Percentiles rank a stretch among this genome's conserved stretches.
These are phyloP conservation scores for Chenopodium quinoa DNA, from an alignment of 148 eudicot species.

Conservation along the genomic window DNA sequence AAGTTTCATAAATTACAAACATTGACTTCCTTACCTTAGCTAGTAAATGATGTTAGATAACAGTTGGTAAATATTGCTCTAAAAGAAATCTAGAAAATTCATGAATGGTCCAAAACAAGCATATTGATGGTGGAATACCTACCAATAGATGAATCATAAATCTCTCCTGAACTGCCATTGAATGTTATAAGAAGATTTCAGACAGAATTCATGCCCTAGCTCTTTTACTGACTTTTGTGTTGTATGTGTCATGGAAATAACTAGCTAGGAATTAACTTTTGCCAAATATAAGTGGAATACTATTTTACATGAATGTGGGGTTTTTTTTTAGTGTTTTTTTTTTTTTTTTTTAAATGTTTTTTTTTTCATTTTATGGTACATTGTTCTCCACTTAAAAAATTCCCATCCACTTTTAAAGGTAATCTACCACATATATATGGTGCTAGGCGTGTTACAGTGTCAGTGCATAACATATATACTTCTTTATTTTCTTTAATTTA, in stretches of 20 bases:
- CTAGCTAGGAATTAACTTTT: not conserved
- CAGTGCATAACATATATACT: no score
- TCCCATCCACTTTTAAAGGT: not conserved
- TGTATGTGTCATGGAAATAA: not conserved
- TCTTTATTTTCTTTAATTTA: no score
- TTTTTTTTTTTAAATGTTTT: no score
- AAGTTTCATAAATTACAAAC: not conserved
- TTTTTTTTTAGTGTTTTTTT: no score
- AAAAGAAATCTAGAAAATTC: not conserved
- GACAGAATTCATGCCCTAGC: not conserved
- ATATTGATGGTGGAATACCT: not conserved
- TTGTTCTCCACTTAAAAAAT: not conserved
- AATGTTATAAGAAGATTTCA: not conserved
- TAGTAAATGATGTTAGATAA: slow-evolving; percentile 11
- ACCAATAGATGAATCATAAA: not conserved
- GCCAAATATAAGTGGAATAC: not conserved
- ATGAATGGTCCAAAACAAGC: not conserved
- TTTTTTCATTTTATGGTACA: not conserved
- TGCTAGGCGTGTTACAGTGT: no score
- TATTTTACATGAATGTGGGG: not conserved
- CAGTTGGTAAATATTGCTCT: not conserved
- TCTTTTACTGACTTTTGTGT: not conserved
- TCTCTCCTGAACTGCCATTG: not conserved
- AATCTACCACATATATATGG: not conserved
- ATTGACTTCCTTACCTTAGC: not conserved